A percentile compares a stretch with the other conserved stretches of the same genome.
phyloP scores from a whole-genome alignment of 495 filamentous ascomycete species.

The Cercophora sp. region DNA sequence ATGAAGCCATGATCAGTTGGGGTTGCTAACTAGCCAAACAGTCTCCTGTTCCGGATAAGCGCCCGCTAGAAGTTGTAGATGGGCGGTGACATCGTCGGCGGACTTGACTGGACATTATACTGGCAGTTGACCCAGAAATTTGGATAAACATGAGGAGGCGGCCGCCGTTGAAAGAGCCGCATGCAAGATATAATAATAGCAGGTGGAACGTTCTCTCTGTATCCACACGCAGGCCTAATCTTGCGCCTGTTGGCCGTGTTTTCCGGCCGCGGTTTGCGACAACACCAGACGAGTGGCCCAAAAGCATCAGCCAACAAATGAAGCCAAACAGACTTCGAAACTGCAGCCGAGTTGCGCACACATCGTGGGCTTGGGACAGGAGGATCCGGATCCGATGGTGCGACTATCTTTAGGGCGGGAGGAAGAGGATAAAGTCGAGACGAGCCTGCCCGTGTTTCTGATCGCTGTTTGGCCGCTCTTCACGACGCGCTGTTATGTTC shows the following conservation, averaged over 20 bases:
- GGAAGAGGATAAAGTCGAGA: conserved; percentile 10
- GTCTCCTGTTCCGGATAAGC: not conserved
- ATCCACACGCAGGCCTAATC: too few relatives aligned
- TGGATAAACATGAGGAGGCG: too few relatives aligned
- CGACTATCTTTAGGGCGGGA: conserved; percentile 3
- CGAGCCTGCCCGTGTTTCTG: conserved; percentile 20
- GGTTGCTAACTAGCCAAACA: too few relatives aligned
- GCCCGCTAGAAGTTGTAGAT: too few relatives aligned
- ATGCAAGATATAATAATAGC: conserved; percentile 1
- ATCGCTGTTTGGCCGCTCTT: conserved; percentile 21
- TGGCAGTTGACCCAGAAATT: too few relatives aligned
- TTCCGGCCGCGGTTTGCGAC: not conserved
- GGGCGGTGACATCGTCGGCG: too few relatives aligned
- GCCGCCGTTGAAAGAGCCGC: not conserved
- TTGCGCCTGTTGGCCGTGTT: too few relatives aligned
- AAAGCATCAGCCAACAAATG: not conserved
- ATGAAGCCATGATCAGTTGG: too few relatives aligned
- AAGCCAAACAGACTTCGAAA: conserved; percentile 15
- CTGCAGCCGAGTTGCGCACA: conserved; percentile 3
- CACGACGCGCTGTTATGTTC: conserved; percentile 7
- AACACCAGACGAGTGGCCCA: not conserved
- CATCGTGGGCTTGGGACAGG: not conserved
- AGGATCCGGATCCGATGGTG: not conserved
- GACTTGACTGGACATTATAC: too few relatives aligned
- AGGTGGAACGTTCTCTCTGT: conserved; percentile 7